A percentile compares a stretch with the other conserved stretches of the same genome.
Evolutionary conservation across 2,329 filamentous ascomycete species (phyloP).

Genomic region (Trichoderma pleuroti): DNA sequence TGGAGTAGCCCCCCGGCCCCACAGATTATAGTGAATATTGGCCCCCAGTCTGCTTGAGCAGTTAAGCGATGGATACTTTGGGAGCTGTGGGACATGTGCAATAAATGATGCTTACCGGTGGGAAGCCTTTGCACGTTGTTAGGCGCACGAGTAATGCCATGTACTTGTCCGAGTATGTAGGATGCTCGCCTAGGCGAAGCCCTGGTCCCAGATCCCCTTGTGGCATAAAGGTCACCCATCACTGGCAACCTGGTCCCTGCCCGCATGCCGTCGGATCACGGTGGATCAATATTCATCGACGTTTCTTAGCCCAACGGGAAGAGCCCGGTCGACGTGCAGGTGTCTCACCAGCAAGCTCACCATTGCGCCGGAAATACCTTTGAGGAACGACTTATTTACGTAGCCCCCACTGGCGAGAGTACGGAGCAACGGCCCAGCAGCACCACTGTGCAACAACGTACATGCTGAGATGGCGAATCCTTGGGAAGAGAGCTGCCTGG

Average conservation of each 20-base stretch:
- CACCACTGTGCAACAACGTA: neutral
- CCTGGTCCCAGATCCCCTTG: slow-evolving; percentile 1
- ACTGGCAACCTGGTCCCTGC: slow-evolving; percentile 2
- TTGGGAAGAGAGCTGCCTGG: neutral
- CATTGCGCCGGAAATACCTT: slow-evolving; percentile 18
- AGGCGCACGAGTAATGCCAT: slow-evolving; percentile 10
- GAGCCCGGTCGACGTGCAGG: slow-evolving; percentile 10
- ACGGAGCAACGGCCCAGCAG: neutral
- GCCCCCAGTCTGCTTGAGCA: neutral
- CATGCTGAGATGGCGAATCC: neutral
- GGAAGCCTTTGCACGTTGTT: neutral
- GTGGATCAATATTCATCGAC: slow-evolving; percentile 14
- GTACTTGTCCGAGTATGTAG: neutral
- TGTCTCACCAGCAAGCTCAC: slow-evolving; percentile 16
- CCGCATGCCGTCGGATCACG: slow-evolving; percentile 17
- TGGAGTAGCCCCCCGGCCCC: neutral
- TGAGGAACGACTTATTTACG: slow-evolving; percentile 6
- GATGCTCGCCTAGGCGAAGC: slow-evolving; percentile 3
- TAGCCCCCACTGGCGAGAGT: neutral
- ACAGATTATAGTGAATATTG: slow-evolving; percentile 9
- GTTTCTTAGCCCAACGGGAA: slow-evolving; percentile 4
- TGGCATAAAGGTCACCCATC: neutral
- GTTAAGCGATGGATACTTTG: slow-evolving; percentile 10
- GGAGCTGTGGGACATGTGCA: slow-evolving; percentile 7
- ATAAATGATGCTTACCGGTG: neutral